Base-by-base conservation (phyloP, 306 rosid genomes). In the Mimosa pudica region DNA sequence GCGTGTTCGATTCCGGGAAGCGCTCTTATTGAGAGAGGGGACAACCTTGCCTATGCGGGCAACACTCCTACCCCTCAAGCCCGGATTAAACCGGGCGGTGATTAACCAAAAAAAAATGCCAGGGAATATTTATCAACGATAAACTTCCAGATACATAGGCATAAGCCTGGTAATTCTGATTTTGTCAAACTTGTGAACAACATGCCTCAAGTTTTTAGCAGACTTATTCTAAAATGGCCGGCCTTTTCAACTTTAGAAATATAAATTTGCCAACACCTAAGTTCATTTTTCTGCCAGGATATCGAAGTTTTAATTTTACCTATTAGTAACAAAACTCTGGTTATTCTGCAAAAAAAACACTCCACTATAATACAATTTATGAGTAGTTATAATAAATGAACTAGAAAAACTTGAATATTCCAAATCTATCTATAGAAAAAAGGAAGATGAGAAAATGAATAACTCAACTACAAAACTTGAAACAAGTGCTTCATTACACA, bases 391-490 rank as follows among this genome's bases (percentile, higher is more conserved):
- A 5, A 38, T 38, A 38, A 42, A 46, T 13, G 48, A 49, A 70
- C 46, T 7, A 49, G 2, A 41, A 54, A 42, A 12, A 7, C 24
- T 45, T 10, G 13, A 57, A 8, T 38, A 12, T 4, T 7, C 13
- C 13, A 32, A 9, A 60, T 60, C 66, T 32, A 73, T 73, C 66
- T 74, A 44, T 4, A 18, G 51, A 44, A 72, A 30, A 32, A 67
- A 24, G 60, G 17, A 46, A 0, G 6, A 58, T 1, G 64, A 58
- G 13, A 58, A 58, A 58, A 58, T 20, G 38, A 24, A 13, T 17
- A 47, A 74, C 75, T 86, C 71, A 3, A 33, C 38, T 57, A 35
- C 71, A 69, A 70, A 41, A 45, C 18, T 41, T 14, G 7, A 16
- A 38, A 6, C 14, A 66, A 62, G 32, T 9, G 3, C 71, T 61